These are phyloP conservation scores for Cytospora mali DNA, from an alignment of 2,329 filamentous ascomycete genomes.

Conservation along the genomic window DNA sequence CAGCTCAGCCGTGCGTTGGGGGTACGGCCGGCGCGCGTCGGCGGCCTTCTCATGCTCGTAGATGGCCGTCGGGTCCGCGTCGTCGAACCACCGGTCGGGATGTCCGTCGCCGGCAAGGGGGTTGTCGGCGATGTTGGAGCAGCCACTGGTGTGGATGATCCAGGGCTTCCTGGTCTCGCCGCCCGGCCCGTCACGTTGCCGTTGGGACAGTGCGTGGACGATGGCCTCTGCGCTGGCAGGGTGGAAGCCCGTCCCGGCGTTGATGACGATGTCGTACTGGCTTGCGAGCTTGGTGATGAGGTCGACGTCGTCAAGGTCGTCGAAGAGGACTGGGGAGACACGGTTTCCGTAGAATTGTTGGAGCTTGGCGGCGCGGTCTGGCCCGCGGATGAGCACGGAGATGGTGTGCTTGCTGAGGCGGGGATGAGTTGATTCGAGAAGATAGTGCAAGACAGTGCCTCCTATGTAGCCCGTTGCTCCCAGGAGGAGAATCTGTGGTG, in stretches of 20 bases:
- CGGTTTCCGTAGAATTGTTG: slow-evolving; percentile 24
- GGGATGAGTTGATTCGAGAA: slow-evolving; percentile 30
- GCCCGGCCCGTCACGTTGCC: background rate
- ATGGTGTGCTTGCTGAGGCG: slow-evolving; percentile 30
- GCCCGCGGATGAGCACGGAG: slow-evolving; percentile 33
- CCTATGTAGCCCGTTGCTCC: slow-evolving; percentile 38
- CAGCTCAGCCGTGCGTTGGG: slow-evolving; percentile 49
- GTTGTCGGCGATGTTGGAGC: slow-evolving; percentile 47
- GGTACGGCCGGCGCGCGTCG: slow-evolving; percentile 42
- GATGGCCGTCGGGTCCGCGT: slow-evolving; percentile 44
- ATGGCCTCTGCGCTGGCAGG: slow-evolving; percentile 42
- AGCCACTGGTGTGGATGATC: slow-evolving; percentile 42
- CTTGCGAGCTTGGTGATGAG: slow-evolving; percentile 31
- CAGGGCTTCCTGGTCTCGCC: background rate
- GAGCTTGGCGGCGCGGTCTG: slow-evolving; percentile 7
- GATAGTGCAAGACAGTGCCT: slow-evolving; percentile 32
- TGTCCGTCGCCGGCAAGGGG: slow-evolving; percentile 39
- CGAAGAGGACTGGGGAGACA: slow-evolving; percentile 33
- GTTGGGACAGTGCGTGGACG: slow-evolving; percentile 44
- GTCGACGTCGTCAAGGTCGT: slow-evolving; percentile 33
- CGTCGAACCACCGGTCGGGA: slow-evolving; percentile 43
- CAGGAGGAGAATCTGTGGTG: slow-evolving; percentile 32
- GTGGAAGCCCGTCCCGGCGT: slow-evolving; percentile 46
- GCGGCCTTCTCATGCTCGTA: slow-evolving; percentile 44
- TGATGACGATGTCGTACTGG: slow-evolving; percentile 44